phyloP scores from a whole-genome alignment of 768 basidiomycete species.

The Tylopilus rubrobrunneus region DNA sequence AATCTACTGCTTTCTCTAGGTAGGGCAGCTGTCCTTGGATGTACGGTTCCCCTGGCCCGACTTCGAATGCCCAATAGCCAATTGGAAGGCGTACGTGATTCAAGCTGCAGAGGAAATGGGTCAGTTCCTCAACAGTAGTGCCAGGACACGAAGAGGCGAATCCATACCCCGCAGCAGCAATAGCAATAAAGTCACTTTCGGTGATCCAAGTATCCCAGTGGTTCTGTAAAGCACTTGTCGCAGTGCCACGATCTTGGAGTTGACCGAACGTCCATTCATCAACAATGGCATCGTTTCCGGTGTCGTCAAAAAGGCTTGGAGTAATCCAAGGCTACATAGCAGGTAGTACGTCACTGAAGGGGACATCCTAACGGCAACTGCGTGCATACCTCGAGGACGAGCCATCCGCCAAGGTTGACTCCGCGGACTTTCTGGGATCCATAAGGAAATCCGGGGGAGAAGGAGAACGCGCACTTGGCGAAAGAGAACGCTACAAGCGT shows the following conservation, averaged over 20 bases:
- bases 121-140: conserved; percentile 1
- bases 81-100: conserved; percentile 85
- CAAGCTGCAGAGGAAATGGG: conserved; percentile 40
- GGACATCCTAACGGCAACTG: neutral
- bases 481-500: conserved; percentile 30
- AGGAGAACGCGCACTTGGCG: conserved; percentile 24
- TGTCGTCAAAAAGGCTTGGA: conserved; percentile 66
- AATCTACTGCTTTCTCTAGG: conserved; percentile 59
- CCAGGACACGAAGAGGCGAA: neutral
- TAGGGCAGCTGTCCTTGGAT: conserved; percentile 74
- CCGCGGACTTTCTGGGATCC: conserved; percentile 73
- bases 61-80: conserved; percentile 89
- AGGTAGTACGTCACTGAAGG: conserved; percentile 39
- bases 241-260: conserved; percentile 49
- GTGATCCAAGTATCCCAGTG: conserved; percentile 89
- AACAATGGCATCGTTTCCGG: conserved; percentile 47
- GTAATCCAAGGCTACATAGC: conserved; percentile 70
- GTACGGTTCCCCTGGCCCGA: conserved; percentile 72
- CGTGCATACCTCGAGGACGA: conserved; percentile 45
- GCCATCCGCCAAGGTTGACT: conserved; percentile 76
- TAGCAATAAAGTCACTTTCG: conserved; percentile 70
- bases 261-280: conserved; percentile 81
- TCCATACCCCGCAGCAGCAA: conserved; percentile 68
- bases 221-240: conserved; percentile 46
- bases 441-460: conserved; percentile 64